phyloP scores from a whole-genome alignment of 495 filamentous ascomycete species.

The Letharia columbiana region DNA sequence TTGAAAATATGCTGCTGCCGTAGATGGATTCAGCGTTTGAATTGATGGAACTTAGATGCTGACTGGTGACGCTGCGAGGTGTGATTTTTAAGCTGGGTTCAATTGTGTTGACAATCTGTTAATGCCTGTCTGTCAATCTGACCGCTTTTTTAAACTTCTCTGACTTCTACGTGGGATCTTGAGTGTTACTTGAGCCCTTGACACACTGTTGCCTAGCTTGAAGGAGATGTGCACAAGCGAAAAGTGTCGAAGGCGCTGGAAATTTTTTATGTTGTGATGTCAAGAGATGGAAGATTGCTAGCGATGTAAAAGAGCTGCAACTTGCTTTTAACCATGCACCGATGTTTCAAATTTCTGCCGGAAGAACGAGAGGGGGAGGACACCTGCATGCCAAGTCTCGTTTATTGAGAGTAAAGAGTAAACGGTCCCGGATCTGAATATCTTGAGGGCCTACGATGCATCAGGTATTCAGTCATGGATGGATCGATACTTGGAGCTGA shows the following conservation, averaged over 20 bases:
- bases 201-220: neutral
- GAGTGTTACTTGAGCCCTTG: neutral
- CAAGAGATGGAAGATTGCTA: neutral
- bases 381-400: neutral
- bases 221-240: neutral
- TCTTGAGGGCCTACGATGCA: neutral
- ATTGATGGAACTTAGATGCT: neutral
- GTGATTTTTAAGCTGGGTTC: neutral
- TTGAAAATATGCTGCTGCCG: neutral
- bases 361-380: neutral
- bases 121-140: neutral
- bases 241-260: neutral
- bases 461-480: neutral
- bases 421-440: neutral
- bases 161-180: neutral
- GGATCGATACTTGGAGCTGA: neutral
- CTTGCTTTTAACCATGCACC: neutral
- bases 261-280: neutral
- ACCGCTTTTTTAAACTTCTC: neutral
- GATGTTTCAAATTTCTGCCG: neutral
- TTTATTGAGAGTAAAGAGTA: neutral
- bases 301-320: neutral
- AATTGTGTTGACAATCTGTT: neutral
- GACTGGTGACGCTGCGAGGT: neutral
- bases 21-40: neutral